These are phyloP conservation scores for Kalmusia sp. DNA, from an alignment of 2,329 filamentous ascomycete genomes.

Conservation along the genomic window DNA sequence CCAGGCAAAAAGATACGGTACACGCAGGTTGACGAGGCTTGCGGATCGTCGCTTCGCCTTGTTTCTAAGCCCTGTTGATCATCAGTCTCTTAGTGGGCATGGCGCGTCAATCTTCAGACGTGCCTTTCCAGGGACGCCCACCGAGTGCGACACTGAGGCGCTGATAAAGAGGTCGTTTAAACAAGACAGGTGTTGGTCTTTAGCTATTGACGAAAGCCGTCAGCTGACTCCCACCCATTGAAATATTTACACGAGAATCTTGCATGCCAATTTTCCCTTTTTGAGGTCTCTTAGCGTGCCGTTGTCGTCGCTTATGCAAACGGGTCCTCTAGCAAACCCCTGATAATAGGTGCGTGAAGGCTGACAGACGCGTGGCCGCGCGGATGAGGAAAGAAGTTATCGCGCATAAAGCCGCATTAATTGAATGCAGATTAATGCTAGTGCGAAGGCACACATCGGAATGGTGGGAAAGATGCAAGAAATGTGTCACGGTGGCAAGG, in stretches of 20 bases:
- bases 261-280: not conserved
- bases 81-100: too few relatives aligned
- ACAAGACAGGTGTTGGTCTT: too few relatives aligned
- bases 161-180: too few relatives aligned
- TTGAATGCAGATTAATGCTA: not conserved
- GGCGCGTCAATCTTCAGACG: too few relatives aligned
- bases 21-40: not conserved
- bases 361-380: not conserved
- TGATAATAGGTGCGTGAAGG: not conserved
- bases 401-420: not conserved
- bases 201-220: too few relatives aligned
- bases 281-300: not conserved
- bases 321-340: not conserved
- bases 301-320: not conserved
- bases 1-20: not conserved
- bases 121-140: too few relatives aligned
- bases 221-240: too few relatives aligned
- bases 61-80: not conserved
- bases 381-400: not conserved
- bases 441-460: not conserved
- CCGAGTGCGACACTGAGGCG: too few relatives aligned
- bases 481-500: not conserved
- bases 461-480: not conserved
- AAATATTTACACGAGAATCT: too few relatives aligned
- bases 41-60: not conserved